Conservation (phyloP, 495 filamentous ascomycete species). For the Aspergillus nidulans region DNA sequence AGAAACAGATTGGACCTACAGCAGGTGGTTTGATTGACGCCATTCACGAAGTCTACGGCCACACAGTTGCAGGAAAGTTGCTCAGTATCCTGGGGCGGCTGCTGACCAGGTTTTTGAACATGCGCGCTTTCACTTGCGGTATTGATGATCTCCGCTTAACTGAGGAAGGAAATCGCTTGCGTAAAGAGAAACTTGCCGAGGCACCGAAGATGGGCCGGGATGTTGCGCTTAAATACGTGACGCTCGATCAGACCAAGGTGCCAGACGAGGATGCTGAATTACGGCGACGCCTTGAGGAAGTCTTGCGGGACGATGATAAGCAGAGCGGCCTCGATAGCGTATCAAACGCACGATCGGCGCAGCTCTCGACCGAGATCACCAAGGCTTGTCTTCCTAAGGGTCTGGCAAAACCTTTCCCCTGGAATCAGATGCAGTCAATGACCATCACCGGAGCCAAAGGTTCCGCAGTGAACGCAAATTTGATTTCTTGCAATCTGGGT, state of each 20-base stretch:
- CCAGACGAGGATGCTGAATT: slow-evolving; percentile 64
- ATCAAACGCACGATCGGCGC: slow-evolving; percentile 64
- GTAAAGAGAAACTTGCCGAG: slow-evolving; percentile 64
- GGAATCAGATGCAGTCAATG: slow-evolving; percentile 99
- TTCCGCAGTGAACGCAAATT: slow-evolving; percentile 84
- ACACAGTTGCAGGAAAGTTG: slow-evolving; percentile 74
- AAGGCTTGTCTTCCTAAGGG: slow-evolving; percentile 71
- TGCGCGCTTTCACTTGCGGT: slow-evolving; percentile 93
- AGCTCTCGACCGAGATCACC: slow-evolving; percentile 77
- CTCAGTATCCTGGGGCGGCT: slow-evolving; percentile 86
- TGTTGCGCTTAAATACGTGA: slow-evolving; percentile 87
- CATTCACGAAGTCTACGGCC: slow-evolving; percentile 90
- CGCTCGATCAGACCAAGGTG: slow-evolving; percentile 61
- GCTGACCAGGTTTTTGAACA: slow-evolving; percentile 82
- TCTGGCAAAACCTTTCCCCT: slow-evolving; percentile 86
- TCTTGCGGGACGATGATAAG: slow-evolving; percentile 85
- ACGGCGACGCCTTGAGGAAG: slow-evolving; percentile 74
- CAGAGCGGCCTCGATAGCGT: slow-evolving; percentile 82
- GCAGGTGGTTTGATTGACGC: slow-evolving; percentile 86
- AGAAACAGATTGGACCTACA: slow-evolving; percentile 86
- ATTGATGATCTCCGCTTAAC: slow-evolving; percentile 95
- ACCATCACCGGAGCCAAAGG: slow-evolving; percentile 96
- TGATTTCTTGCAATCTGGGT: slow-evolving; percentile 95
- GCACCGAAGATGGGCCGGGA: slow-evolving; percentile 73
- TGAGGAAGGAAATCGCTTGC: slow-evolving; percentile 65